phyloP scores from a whole-genome alignment of 192 early-diverging fungal genomes.

The Jimgerdemannia lactiflua region DNA sequence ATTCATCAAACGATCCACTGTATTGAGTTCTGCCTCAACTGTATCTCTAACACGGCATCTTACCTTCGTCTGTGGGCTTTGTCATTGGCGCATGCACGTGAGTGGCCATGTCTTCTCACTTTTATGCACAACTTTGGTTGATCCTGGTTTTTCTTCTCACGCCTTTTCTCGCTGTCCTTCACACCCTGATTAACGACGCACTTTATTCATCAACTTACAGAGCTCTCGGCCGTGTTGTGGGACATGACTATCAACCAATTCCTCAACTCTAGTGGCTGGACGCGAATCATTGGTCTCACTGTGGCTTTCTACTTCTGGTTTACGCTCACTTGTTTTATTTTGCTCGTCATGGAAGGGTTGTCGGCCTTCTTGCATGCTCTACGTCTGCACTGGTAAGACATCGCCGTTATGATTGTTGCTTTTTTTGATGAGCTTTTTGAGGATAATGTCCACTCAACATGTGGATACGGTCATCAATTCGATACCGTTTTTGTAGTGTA shows the following conservation, averaged over 20 bases:
- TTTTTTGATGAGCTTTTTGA: neutral
- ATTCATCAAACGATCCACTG: slow-evolving; percentile 98
- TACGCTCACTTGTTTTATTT: slow-evolving; percentile 69
- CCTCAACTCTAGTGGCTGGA: slow-evolving; percentile 42
- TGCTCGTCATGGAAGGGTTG: slow-evolving; percentile 85
- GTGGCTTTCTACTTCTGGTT: slow-evolving; percentile 91
- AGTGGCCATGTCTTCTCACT: slow-evolving; percentile 19
- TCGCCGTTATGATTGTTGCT: neutral
- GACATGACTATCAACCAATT: slow-evolving; percentile 77
- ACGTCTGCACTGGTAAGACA: slow-evolving; percentile 79
- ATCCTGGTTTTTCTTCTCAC: neutral
- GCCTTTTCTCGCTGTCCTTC: neutral
- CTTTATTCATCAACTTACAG: slow-evolving; percentile 27
- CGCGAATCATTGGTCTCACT: slow-evolving; percentile 70
- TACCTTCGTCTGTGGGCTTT: slow-evolving; percentile 99
- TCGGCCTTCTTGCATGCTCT: slow-evolving; percentile 88
- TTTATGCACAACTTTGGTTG: neutral
- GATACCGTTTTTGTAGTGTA: too few species aligned
- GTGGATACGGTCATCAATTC: too few species aligned
- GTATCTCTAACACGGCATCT: slow-evolving; percentile 98
- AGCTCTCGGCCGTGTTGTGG: slow-evolving; percentile 97
- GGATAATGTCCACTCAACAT: too few species aligned
- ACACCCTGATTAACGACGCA: neutral
- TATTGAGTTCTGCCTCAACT: slow-evolving; percentile 95
- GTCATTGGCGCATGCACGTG: slow-evolving; percentile 94